Evolutionary conservation across 169 alveolate genomes (phyloP).

Genomic region (Theileria equi): DNA sequence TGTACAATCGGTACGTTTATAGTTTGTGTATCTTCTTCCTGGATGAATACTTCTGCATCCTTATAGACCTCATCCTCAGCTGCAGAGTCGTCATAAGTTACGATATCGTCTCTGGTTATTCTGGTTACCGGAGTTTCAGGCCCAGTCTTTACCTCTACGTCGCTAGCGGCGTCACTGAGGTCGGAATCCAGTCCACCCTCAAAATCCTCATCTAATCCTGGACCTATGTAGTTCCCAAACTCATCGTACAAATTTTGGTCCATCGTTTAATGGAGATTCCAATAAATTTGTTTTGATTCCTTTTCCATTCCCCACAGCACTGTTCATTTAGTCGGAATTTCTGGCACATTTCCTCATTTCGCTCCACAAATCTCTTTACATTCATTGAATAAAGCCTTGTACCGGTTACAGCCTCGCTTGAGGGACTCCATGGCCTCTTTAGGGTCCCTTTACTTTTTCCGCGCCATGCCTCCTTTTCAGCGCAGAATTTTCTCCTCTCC

Average conservation of each 20-base stretch:
- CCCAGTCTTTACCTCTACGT: neutral
- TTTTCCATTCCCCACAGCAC: too few relatives aligned
- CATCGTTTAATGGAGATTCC: too few relatives aligned
- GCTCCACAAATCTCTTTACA: too few relatives aligned
- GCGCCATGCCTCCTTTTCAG: too few relatives aligned
- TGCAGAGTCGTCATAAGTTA: slow-evolving; percentile 36
- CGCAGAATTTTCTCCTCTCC: too few relatives aligned
- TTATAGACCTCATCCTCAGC: slow-evolving; percentile 75
- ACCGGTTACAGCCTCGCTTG: too few relatives aligned
- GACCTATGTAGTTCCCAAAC: slow-evolving; percentile 98
- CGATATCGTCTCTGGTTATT: slow-evolving; percentile 11
- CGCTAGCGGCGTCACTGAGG: slow-evolving; percentile 21
- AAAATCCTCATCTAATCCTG: slow-evolving; percentile 81
- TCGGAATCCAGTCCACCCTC: slow-evolving; percentile 65
- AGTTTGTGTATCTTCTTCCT: slow-evolving; percentile 98
- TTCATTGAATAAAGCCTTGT: too few relatives aligned
- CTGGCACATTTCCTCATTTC: too few relatives aligned
- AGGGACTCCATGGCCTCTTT: too few relatives aligned
- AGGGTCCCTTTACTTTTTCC: too few relatives aligned
- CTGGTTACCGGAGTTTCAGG: slow-evolving; percentile 15
- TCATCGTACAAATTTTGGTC: slow-evolving; percentile 93
- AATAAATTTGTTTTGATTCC: too few relatives aligned
- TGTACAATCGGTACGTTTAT: slow-evolving; percentile 95
- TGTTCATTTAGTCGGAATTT: too few relatives aligned
- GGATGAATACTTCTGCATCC: slow-evolving; percentile 79